Conservation (phyloP, 805 yeast species). For the Cyberlindnera japonica region DNA sequence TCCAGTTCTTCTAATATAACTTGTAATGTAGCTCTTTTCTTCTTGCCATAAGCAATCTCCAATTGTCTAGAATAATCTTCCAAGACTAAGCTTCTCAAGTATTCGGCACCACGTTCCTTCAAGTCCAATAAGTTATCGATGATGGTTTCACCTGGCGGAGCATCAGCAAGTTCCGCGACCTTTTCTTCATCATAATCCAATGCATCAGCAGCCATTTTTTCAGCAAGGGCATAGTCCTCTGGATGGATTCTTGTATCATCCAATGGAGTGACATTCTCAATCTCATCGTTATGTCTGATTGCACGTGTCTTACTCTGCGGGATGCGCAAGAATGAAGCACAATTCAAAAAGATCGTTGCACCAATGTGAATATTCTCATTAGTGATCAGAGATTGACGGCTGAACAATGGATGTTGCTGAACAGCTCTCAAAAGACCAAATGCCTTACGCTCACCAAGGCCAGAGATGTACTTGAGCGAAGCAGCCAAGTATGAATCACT, state of each 20-base stretch:
- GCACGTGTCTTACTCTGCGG: slow-evolving; percentile 47
- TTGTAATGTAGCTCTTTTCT: slow-evolving; percentile 74
- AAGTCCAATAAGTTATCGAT: slow-evolving; percentile 55
- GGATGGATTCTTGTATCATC: slow-evolving; percentile 98
- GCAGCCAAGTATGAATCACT: slow-evolving; percentile 69
- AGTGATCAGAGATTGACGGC: slow-evolving; percentile 83
- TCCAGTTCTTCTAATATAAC: slow-evolving; percentile 84
- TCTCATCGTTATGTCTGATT: slow-evolving; percentile 35
- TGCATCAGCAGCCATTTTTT: slow-evolving; percentile 98
- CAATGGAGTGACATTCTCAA: slow-evolving; percentile 66
- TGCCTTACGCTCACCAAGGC: slow-evolving; percentile 95
- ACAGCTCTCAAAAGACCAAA: slow-evolving; percentile 79
- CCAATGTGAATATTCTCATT: slow-evolving; percentile 61
- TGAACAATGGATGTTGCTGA: slow-evolving; percentile 56
- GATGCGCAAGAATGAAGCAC: slow-evolving; percentile 84
- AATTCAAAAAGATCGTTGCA: slow-evolving; percentile 81
- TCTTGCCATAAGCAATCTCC: slow-evolving; percentile 66
- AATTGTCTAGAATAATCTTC: slow-evolving; percentile 92
- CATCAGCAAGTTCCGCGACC: slow-evolving; percentile 70
- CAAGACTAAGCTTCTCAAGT: slow-evolving; percentile 81
- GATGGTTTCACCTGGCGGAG: slow-evolving; percentile 68
- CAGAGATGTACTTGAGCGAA: slow-evolving; percentile 74
- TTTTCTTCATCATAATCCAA: slow-evolving; percentile 95
- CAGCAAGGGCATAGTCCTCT: slow-evolving; percentile 93
- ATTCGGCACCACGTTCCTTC: slow-evolving; percentile 53